Evolutionary conservation across 441 rosid species (phyloP).

Genomic region (Adansonia gregorii): DNA sequence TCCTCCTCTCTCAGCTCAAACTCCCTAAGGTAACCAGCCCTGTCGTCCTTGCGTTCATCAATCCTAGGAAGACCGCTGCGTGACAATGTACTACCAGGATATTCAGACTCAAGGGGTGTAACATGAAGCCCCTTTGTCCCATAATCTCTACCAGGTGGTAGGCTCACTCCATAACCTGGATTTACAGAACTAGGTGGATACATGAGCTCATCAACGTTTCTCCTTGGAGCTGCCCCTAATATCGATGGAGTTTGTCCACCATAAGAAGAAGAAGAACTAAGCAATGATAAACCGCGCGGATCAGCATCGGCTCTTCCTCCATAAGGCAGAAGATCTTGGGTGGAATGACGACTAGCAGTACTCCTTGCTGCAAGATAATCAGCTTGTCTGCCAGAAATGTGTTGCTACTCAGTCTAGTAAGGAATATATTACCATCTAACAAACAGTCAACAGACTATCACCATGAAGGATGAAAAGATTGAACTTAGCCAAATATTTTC

Average conservation of each 20-base stretch:
- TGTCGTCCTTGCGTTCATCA: constrained; percentile 85
- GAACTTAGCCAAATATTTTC: constrained; percentile 35
- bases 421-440: constrained; percentile 53
- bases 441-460: constrained; percentile 40
- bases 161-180: constrained; percentile 98
- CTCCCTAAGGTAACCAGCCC: constrained; percentile 93
- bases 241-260: constrained; percentile 80
- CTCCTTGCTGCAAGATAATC: constrained; percentile 96
- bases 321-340: constrained; percentile 74
- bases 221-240: constrained; percentile 91
- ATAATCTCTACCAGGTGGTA: constrained; percentile 99
- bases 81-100: constrained; percentile 53
- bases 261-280: constrained; percentile 64
- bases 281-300: constrained; percentile 69
- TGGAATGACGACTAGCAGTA: constrained; percentile 70
- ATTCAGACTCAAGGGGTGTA: constrained; percentile 70
- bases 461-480: constrained; percentile 36
- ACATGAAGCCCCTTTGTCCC: constrained; percentile 84
- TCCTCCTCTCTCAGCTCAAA: constrained; percentile 95
- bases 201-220: constrained; percentile 77
- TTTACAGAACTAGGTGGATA: constrained; percentile 71
- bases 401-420: constrained; percentile 78
- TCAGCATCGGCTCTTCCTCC: constrained; percentile 88
- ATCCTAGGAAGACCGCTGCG: constrained; percentile 62
- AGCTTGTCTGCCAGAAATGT: constrained; percentile 98